Evolutionary conservation across 1,284 basidiomycete genomes (phyloP), one percentile per base, ranked within the genome.

Genomic region (Sanguinoderma infundibulare): DNA sequence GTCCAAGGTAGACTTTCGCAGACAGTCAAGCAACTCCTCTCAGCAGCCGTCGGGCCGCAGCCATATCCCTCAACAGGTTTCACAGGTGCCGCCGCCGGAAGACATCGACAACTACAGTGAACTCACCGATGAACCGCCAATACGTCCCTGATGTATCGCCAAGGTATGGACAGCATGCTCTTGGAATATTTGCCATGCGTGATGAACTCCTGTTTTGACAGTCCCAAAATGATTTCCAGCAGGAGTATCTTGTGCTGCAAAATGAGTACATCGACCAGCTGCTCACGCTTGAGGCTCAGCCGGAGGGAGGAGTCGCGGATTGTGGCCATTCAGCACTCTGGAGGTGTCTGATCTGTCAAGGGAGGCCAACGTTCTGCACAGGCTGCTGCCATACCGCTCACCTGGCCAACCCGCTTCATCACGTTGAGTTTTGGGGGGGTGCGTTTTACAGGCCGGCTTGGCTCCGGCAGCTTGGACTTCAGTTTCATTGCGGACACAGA

Each of bases 401-500:
- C 20, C n/a, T n/a, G n/a, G 15, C 38, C 4, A 39, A 49, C 12
- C 55, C 55, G 0, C 22, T 56, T 2, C 55, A 56, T 26, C 55
- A 35, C 15, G n/a, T 56, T 4, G 44, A 56, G 35, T 24, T 28
- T 24, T 56, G 55, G 55, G 6, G 38, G 24, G 55, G 46, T 14
- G 9, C 4, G 14, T 56, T 26, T 44, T 56, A n/a, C 22, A 42
- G 20, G 24, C 20, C 44, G 1, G 42, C 42, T 1, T 56, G 55
- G 55, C 42, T 56, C 5, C 55, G 35, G 2, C 40, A 56, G 34
- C 34, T 56, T 22, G 44, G 44, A 8, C 2, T 56, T 5, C 44
- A 56, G n/a, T 5, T 56, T 1, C 44, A 56, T 34, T 56, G 55
- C 24, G 55, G 55, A 1, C 55, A 56, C 6, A 44, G 44, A 6